These are phyloP conservation scores for Metschnikowia colocasiae DNA, from an alignment of 805 yeast genomes.

Conservation along the genomic window DNA sequence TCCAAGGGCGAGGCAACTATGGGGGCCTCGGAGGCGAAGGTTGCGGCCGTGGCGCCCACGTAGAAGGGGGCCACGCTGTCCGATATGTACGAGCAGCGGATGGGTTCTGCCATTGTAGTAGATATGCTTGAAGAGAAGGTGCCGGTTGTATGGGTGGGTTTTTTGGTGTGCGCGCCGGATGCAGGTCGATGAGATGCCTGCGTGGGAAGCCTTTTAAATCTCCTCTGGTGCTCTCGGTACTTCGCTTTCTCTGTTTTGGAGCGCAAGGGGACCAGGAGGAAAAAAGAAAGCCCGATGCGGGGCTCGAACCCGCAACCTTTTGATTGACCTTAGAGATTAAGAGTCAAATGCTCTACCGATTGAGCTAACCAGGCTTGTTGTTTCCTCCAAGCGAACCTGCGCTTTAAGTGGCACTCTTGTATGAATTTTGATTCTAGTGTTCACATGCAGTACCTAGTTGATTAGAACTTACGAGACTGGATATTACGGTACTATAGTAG, in stretches of 20 bases:
- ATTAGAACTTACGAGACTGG: no score
- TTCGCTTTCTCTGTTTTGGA: no score
- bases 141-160: background rate
- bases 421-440: no score
- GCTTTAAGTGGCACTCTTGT: no score
- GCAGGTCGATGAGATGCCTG: constrained; percentile 20
- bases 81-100: constrained; percentile 15
- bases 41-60: constrained; percentile 77
- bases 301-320: constrained; percentile 24
- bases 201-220: no score
- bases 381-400: no score
- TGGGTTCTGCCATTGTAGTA: constrained; percentile 16
- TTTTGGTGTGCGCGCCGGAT: constrained; percentile 1
- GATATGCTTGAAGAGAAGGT: background rate
- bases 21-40: constrained; percentile 58
- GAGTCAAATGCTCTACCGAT: constrained; percentile 24
- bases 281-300: constrained; percentile 21
- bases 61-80: constrained; percentile 73
- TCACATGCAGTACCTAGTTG: no score
- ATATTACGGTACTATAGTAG: no score
- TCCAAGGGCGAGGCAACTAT: constrained; percentile 75
- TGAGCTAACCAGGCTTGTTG: constrained; percentile 20
- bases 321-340: constrained; percentile 21
- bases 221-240: no score
- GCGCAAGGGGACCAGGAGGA: background rate